Base-by-base conservation (phyloP, 164 flowering plant genomes). In the Magnolia officinalis region DNA sequence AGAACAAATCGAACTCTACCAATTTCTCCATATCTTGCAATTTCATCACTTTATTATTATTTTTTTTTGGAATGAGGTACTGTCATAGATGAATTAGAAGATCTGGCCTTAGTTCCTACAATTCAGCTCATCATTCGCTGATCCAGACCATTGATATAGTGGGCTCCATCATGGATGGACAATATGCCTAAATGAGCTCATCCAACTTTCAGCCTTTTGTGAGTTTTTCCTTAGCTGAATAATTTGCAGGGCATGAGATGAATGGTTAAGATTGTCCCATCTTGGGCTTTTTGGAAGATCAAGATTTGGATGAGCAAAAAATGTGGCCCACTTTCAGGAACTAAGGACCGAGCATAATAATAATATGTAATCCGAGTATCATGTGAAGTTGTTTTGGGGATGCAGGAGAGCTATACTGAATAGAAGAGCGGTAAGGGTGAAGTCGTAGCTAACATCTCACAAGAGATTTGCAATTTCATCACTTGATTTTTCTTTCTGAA, bases 371-470 rank as follows among this genome's bases (percentile, higher is more conserved):
- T 9, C 16, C 0, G 16, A 10, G 14, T 9, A 55, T 16, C 16
- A 55, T 10, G 59, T 55, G 18, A 11, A 2, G 67, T 64, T 23
- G n/a, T 67, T 72, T 67, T 74, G 37, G 73, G 63, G 23, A 74
- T 72, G 65, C 87, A 93, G 98, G 93, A 88, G 99, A 80, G 97
- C 99, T 13, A 87, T 96, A 75, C 81, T 86, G 75, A 78, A 80
- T 58, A 83, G 89, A 55, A 90, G 99, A 82, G 98, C 98, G 26
- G 99, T 94, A 83, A 92, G 99, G 82, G 97, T 96, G 75, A 85
- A 86, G 20, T 89, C 97, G 49, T 98, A 96, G 82, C 67, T 96
- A 81, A 87, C 73, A 73, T 94, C 97, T 45, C 99, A 96, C 89
- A 90, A 90, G 85, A 91, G 95, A 84, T 96, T 96, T 81, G 99